Evolutionary conservation across 2,329 filamentous ascomycete species (phyloP).

Genomic region (Cadophora sp.): DNA sequence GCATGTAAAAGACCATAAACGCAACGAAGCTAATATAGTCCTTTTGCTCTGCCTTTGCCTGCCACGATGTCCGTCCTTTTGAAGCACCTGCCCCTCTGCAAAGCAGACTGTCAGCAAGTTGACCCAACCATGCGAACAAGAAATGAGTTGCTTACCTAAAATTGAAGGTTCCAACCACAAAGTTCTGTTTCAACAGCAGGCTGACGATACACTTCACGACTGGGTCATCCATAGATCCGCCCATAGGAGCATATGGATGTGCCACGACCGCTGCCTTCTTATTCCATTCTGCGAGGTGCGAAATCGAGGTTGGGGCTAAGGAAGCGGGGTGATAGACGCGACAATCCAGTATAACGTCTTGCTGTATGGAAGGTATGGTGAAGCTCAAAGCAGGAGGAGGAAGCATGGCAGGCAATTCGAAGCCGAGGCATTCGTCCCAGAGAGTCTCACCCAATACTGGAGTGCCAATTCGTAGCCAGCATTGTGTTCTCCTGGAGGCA

Average conservation of each 20-base stretch:
- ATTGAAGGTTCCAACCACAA: conserved; percentile 86
- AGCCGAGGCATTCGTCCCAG: conserved; percentile 25
- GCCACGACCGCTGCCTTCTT: conserved; percentile 72
- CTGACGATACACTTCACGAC: conserved; percentile 71
- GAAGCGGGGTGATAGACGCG: conserved; percentile 77
- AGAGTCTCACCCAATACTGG: conserved; percentile 32
- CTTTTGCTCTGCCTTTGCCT: conserved; percentile 76
- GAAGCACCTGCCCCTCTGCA: conserved; percentile 77
- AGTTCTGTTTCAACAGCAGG: conserved; percentile 70
- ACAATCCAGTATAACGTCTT: conserved; percentile 77
- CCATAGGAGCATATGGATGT: conserved; percentile 89
- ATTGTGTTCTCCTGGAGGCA: conserved; percentile 17
- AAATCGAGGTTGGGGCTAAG: conserved; percentile 40
- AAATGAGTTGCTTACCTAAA: conserved; percentile 67
- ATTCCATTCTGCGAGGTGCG: conserved; percentile 41
- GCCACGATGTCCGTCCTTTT: conserved; percentile 85
- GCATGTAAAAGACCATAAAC: conserved; percentile 78
- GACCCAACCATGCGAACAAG: background rate
- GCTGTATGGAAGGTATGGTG: conserved; percentile 84
- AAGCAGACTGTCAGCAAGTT: background rate
- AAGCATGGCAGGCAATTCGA: conserved; percentile 51
- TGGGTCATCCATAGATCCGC: conserved; percentile 83
- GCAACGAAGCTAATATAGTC: conserved; percentile 87
- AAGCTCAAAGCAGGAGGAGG: conserved; percentile 68
- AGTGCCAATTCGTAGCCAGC: conserved; percentile 16